A percentile compares a stretch with the other conserved stretches of the same genome.
Conservation (phyloP, 192 early-diverging fungal genomes). For the Coemansia brasiliensis region DNA sequence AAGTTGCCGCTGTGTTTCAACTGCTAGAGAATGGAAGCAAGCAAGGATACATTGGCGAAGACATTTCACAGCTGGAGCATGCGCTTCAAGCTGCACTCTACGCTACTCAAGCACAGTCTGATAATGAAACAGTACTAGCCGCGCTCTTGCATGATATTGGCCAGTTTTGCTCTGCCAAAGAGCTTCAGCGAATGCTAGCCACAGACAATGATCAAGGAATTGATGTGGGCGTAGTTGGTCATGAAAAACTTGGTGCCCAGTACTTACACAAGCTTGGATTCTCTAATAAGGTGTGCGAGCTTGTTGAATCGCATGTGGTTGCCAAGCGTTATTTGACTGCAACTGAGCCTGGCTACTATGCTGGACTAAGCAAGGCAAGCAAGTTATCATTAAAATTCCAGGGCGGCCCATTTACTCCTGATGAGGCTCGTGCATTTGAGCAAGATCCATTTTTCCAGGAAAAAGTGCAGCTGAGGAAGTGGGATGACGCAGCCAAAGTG, state of each 20-base stretch:
- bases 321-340: slow-evolving; percentile 64
- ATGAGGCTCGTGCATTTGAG: slow-evolving; percentile 52
- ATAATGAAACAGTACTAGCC: slow-evolving; percentile 57
- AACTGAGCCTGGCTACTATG: slow-evolving; percentile 49
- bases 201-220: slow-evolving; percentile 21
- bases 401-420: slow-evolving; percentile 49
- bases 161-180: slow-evolving; percentile 55
- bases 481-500: slow-evolving; percentile 58
- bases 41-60: slow-evolving; percentile 59
- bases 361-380: slow-evolving; percentile 51
- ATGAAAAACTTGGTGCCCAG: slow-evolving; percentile 58
- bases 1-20: slow-evolving; percentile 46
- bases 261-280: slow-evolving; percentile 60
- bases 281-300: slow-evolving; percentile 50
- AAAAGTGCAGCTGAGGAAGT: slow-evolving; percentile 58
- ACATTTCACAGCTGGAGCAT: slow-evolving; percentile 60
- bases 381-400: slow-evolving; percentile 59
- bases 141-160: slow-evolving; percentile 63
- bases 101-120: slow-evolving; percentile 46
- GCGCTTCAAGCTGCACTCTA: slow-evolving; percentile 57
- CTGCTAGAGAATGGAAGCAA: slow-evolving; percentile 55
- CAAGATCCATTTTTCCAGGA: slow-evolving; percentile 55
- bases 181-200: slow-evolving; percentile 54
- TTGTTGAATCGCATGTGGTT: slow-evolving; percentile 60
- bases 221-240: slow-evolving; percentile 53